phyloP scores from a whole-genome alignment of 2,329 filamentous ascomycete genomes.

The Acephala macrosclerotiorum region DNA sequence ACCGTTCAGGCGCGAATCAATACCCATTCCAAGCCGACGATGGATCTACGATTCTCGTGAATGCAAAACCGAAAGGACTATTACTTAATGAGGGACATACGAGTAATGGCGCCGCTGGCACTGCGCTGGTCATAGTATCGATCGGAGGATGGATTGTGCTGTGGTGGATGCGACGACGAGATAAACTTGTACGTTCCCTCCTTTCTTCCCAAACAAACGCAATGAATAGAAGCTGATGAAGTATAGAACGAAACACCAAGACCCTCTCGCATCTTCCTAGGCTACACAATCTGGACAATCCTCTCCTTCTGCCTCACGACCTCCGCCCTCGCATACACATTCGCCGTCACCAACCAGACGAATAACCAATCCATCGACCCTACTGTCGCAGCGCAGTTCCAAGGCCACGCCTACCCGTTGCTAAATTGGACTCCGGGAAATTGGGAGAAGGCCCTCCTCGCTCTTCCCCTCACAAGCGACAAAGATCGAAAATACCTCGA shows the following conservation, averaged over 20 bases:
- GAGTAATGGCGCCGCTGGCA: slow-evolving; percentile 32
- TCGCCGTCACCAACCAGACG: slow-evolving; percentile 27
- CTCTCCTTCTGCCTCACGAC: slow-evolving; percentile 24
- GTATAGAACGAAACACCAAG: slow-evolving; percentile 13
- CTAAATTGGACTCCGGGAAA: slow-evolving; percentile 31
- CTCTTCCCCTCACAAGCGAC: slow-evolving; percentile 18
- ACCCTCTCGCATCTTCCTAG: slow-evolving; percentile 24
- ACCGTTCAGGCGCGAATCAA: slow-evolving; percentile 39
- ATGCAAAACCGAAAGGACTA: slow-evolving; percentile 27
- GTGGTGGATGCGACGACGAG: slow-evolving; percentile 19
- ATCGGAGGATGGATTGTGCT: slow-evolving; percentile 27
- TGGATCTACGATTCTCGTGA: slow-evolving; percentile 15
- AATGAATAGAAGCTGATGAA: neutral
- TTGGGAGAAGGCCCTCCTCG: slow-evolving; percentile 30
- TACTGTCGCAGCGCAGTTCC: slow-evolving; percentile 18
- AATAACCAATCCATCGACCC: slow-evolving; percentile 25
- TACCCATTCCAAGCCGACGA: slow-evolving; percentile 23
- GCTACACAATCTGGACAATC: slow-evolving; percentile 25
- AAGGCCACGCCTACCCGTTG: slow-evolving; percentile 25
- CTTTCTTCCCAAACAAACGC: neutral
- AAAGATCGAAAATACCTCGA: slow-evolving; percentile 21
- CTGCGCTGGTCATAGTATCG: slow-evolving; percentile 27
- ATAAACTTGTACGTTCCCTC: slow-evolving; percentile 12
- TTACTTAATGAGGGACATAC: slow-evolving; percentile 29
- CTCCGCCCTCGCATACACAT: slow-evolving; percentile 28